phyloP scores from a whole-genome alignment of 2,329 filamentous ascomycete species.

The Tolypocladium cylindrosporum region DNA sequence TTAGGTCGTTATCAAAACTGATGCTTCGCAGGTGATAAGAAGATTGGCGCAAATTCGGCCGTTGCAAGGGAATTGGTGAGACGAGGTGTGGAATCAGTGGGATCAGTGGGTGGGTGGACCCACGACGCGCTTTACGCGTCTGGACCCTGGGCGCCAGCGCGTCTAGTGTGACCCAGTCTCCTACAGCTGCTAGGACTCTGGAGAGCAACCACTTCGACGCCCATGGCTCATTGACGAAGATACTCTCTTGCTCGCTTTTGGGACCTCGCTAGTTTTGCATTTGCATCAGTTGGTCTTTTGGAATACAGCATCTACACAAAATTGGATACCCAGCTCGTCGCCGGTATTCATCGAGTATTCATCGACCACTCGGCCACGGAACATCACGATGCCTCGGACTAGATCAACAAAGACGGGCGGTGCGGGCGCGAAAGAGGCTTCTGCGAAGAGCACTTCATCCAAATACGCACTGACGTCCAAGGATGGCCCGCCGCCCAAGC shows the following conservation, averaged over 20 bases:
- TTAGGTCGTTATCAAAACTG: not conserved
- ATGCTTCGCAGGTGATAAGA: not conserved
- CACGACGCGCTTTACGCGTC: conserved; percentile 8
- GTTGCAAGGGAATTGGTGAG: not conserved
- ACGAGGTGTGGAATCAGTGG: not conserved
- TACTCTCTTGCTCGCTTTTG: not conserved
- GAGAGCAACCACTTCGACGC: not conserved
- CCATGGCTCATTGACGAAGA: not conserved
- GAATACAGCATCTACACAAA: not conserved
- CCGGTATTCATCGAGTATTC: not conserved
- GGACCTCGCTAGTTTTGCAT: not conserved
- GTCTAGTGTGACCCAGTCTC: not conserved
- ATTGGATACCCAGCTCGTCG: not conserved
- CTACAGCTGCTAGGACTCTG: not conserved
- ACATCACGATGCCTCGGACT: conserved; percentile 36
- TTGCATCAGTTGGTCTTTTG: too few species aligned
- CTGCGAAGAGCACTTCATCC: conserved; percentile 16
- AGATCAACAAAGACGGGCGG: conserved; percentile 30
- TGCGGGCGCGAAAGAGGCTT: conserved; percentile 13
- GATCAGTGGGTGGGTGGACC: not conserved
- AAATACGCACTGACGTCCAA: conserved; percentile 31
- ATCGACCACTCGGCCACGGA: not conserved
- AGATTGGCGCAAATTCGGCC: not conserved
- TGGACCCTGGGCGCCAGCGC: not conserved
- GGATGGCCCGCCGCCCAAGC: conserved; percentile 34